Conservation (phyloP, 768 basidiomycete species). For the Mycena olivaceomarginata region DNA sequence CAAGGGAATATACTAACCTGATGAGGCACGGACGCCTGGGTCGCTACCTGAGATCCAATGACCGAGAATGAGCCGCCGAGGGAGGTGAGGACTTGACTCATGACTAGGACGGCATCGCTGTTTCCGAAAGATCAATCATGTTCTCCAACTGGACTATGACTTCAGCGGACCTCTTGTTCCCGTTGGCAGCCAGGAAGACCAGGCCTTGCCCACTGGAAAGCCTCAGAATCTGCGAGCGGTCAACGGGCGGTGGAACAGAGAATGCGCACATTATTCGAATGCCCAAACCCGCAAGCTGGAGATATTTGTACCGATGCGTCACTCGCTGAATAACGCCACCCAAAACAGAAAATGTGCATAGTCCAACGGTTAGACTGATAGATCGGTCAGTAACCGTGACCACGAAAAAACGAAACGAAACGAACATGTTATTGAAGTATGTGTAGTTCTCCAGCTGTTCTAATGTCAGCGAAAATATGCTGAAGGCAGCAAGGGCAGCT, state of each 20-base stretch:
- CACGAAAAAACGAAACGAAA: not conserved
- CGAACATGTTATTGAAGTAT: constrained; percentile 42
- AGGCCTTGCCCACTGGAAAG: constrained; percentile 49
- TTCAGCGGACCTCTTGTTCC: constrained; percentile 25
- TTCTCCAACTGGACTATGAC: not conserved
- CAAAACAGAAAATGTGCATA: constrained; percentile 68
- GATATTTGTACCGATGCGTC: constrained; percentile 65
- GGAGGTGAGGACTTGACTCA: constrained; percentile 70
- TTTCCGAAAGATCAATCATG: not conserved
- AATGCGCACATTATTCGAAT: constrained; percentile 48
- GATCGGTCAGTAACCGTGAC: not conserved
- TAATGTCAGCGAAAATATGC: not conserved
- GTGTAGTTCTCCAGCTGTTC: constrained; percentile 41
- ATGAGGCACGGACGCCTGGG: constrained; percentile 71
- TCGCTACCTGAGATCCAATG: constrained; percentile 63
- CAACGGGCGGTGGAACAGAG: not conserved
- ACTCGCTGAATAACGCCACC: constrained; percentile 66
- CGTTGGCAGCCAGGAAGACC: constrained; percentile 50
- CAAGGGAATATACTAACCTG: constrained; percentile 27
- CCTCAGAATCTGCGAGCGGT: not conserved
- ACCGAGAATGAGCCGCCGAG: constrained; percentile 72
- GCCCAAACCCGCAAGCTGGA: constrained; percentile 61
- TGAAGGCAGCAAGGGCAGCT: constrained; percentile 47
- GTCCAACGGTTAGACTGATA: constrained; percentile 60
- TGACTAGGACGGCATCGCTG: constrained; percentile 59